phyloP scores from a whole-genome alignment of 1,284 basidiomycete species.

The Ceratobasidium papillatum region DNA sequence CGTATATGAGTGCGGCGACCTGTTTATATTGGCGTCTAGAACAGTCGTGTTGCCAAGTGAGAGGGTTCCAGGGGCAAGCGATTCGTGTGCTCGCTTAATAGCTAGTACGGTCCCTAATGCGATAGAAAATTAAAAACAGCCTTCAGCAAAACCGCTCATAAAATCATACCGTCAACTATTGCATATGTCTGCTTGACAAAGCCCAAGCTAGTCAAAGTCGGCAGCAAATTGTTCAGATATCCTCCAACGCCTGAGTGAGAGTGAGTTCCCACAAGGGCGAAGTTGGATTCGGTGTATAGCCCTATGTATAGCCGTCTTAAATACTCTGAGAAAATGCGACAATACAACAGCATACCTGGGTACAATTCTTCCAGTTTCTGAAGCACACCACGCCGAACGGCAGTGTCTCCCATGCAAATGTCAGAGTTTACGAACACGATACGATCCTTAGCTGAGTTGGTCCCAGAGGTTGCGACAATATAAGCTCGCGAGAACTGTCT shows the following conservation, averaged over 20 bases:
- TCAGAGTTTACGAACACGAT: conserved; percentile 81
- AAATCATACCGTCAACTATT: conserved; percentile 47
- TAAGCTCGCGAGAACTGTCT: conserved; percentile 71
- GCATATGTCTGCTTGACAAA: conserved; percentile 61
- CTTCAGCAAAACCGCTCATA: background rate
- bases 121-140: conserved; percentile 72
- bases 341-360: conserved; percentile 63
- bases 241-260: conserved; percentile 82
- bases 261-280: conserved; percentile 82
- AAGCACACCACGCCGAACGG: conserved; percentile 75
- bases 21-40: conserved; percentile 74
- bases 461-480: conserved; percentile 68
- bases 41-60: conserved; percentile 72
- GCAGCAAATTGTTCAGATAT: conserved; percentile 74
- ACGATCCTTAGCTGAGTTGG: conserved; percentile 61
- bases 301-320: conserved; percentile 61
- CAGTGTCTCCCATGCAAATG: conserved; percentile 73
- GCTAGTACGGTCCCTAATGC: conserved; percentile 74
- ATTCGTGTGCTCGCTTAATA: conserved; percentile 71
- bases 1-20: conserved; percentile 75
- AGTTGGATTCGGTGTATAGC: conserved; percentile 73
- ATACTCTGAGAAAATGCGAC: conserved; percentile 45
- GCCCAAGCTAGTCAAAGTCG: conserved; percentile 79
- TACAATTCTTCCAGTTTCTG: conserved; percentile 63
- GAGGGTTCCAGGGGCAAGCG: conserved; percentile 66